phyloP scores from a whole-genome alignment of 306 rosid genomes.

The Crotalaria pallida region DNA sequence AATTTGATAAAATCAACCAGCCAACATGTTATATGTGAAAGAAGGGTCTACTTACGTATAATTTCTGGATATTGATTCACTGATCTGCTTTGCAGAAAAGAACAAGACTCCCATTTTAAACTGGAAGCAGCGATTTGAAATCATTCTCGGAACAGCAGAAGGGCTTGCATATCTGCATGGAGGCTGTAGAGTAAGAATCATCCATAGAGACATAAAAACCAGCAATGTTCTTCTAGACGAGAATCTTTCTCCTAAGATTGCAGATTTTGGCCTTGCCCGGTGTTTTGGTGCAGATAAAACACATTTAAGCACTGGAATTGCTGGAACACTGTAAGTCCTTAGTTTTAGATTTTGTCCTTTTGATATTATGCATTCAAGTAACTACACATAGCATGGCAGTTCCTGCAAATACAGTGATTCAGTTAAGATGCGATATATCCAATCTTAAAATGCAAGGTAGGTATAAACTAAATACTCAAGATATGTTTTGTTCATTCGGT shows the following conservation, averaged over 20 bases:
- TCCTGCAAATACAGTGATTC: not conserved
- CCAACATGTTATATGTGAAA: not conserved
- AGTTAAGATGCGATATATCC: not conserved
- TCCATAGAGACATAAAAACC: slow-evolving; percentile 89
- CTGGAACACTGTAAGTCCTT: slow-evolving; percentile 84
- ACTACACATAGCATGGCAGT: not conserved
- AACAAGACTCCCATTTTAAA: slow-evolving; percentile 51
- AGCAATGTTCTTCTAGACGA: slow-evolving; percentile 86
- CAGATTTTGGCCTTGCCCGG: slow-evolving; percentile 89
- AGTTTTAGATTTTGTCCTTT: not conserved
- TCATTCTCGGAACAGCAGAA: slow-evolving; percentile 73
- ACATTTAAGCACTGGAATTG: slow-evolving; percentile 87
- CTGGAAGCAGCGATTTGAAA: slow-evolving; percentile 65
- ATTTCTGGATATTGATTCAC: not conserved
- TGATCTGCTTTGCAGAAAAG: slow-evolving; percentile 44
- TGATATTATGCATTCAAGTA: not conserved
- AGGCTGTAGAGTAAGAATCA: slow-evolving; percentile 58
- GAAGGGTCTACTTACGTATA: not conserved
- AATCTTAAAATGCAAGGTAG: not conserved
- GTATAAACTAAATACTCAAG: not conserved
- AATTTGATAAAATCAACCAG: not conserved
- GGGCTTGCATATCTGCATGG: slow-evolving; percentile 87
- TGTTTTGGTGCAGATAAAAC: slow-evolving; percentile 64
- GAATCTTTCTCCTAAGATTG: slow-evolving; percentile 66
- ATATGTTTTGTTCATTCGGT: too few relatives aligned